Evolutionary conservation across 2,329 filamentous ascomycete species (phyloP).

Genomic region (Mariannaea sp.): DNA sequence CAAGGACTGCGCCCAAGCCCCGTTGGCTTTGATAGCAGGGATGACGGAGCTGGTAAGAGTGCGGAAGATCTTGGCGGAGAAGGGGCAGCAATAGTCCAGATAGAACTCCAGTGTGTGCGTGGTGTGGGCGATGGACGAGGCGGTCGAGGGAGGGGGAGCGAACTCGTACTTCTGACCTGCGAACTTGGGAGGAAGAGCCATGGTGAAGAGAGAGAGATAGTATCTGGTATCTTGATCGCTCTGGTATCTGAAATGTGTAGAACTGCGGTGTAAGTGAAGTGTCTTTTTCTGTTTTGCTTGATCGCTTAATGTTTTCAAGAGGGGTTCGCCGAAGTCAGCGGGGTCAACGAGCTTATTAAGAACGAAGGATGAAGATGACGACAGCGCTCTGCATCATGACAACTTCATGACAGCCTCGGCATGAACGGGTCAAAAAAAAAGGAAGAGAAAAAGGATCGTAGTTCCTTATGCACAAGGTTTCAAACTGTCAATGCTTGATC

Average conservation of each 20-base stretch:
- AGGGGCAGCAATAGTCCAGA: constrained; percentile 90
- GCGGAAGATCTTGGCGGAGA: constrained; percentile 71
- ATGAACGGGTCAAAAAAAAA: too few species aligned
- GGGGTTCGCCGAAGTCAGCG: not conserved
- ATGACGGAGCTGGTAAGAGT: constrained; percentile 71
- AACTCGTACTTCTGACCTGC: constrained; percentile 70
- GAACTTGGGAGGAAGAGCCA: constrained; percentile 80
- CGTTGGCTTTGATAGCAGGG: constrained; percentile 66
- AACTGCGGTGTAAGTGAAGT: not conserved
- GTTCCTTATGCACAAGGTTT: too few species aligned
- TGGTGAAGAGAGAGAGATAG: constrained; percentile 42
- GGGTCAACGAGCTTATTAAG: constrained; percentile 1
- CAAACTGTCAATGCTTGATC: too few species aligned
- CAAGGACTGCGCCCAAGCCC: constrained; percentile 60
- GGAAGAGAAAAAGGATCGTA: too few species aligned
- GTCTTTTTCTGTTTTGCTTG: too few species aligned
- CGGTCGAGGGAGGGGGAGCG: constrained; percentile 42
- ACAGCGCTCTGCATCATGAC: not conserved
- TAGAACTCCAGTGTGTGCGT: constrained; percentile 68
- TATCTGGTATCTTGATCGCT: not conserved
- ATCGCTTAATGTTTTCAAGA: too few species aligned
- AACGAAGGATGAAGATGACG: constrained; percentile 11
- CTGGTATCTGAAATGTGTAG: not conserved
- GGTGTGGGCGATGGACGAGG: constrained; percentile 48
- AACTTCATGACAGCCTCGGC: not conserved